These are phyloP conservation scores for Penicillium psychrosexuale DNA, from an alignment of 2,329 filamentous ascomycete genomes.

Conservation along the genomic window DNA sequence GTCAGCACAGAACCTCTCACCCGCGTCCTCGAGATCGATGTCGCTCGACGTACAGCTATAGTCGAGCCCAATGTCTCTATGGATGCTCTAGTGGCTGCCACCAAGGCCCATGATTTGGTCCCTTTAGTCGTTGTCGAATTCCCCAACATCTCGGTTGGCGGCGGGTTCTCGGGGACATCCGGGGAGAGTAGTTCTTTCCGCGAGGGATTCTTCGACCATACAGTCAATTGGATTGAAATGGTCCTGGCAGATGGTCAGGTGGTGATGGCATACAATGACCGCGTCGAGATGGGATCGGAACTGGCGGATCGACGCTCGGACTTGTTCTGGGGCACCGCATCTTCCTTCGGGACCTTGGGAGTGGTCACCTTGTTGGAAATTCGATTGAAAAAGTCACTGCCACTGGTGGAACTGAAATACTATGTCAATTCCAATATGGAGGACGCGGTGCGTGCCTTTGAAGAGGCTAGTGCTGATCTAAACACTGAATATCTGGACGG, in stretches of 20 bases:
- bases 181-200: conserved; percentile 66
- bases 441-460: conserved; percentile 50
- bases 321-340: conserved; percentile 58
- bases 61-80: conserved; percentile 70
- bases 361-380: conserved; percentile 61
- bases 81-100: conserved; percentile 60
- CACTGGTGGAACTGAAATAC: conserved; percentile 62
- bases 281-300: not conserved
- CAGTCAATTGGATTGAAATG: conserved; percentile 61
- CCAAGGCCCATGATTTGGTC: conserved; percentile 54
- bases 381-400: conserved; percentile 52
- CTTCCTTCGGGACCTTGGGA: conserved; percentile 59
- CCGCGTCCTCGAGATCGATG: conserved; percentile 61
- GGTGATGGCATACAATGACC: conserved; percentile 44
- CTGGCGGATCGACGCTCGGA: conserved; percentile 47
- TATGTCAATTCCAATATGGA: conserved; percentile 52
- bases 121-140: conserved; percentile 69
- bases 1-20: conserved; percentile 66
- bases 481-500: conserved; percentile 66
- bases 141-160: conserved; percentile 66
- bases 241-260: conserved; percentile 59
- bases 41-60: conserved; percentile 52
- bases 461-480: conserved; percentile 42
- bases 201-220: conserved; percentile 64
- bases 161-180: conserved; percentile 63